phyloP scores from a whole-genome alignment of 2,329 filamentous ascomycete genomes.

The Claviceps humidiphila region DNA sequence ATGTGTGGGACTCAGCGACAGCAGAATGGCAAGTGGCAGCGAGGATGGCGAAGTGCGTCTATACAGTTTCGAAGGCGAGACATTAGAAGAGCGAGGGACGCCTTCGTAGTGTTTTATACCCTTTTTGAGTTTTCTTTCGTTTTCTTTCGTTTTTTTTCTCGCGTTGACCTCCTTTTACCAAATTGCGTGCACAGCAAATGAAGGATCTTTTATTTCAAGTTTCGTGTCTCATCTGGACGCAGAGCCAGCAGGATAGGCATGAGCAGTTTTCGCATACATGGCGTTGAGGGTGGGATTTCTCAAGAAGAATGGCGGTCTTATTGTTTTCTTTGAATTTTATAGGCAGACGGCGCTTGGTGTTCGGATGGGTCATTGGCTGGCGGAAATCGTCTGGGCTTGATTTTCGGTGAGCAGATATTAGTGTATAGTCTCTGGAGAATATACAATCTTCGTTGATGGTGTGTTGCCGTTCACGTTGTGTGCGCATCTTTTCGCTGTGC shows the following conservation, averaged over 20 bases:
- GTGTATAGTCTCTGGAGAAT: too few relatives aligned
- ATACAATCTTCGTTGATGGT: too few relatives aligned
- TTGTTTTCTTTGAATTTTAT: neutral
- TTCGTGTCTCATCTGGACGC: neutral
- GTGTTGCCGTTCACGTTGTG: too few relatives aligned
- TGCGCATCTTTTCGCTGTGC: too few relatives aligned
- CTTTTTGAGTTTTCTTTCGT: neutral
- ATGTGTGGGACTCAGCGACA: constrained; percentile 83
- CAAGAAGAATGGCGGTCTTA: too few relatives aligned
- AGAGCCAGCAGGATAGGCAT: neutral
- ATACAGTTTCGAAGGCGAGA: constrained; percentile 56
- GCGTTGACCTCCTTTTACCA: neutral
- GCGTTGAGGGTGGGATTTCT: neutral
- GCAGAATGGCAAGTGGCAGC: constrained; percentile 76
- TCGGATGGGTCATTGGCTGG: neutral
- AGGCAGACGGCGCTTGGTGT: neutral
- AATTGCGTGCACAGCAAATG: neutral
- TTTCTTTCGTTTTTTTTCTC: neutral
- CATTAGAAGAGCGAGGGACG: constrained; percentile 36
- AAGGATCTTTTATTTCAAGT: neutral
- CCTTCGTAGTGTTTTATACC: constrained; percentile 24
- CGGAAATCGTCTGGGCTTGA: neutral
- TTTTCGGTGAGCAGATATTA: neutral
- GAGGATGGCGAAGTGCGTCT: constrained; percentile 87
- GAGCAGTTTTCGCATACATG: neutral